Conservation (phyloP, 257 asterid genomes). For the Linaria vulgaris region DNA sequence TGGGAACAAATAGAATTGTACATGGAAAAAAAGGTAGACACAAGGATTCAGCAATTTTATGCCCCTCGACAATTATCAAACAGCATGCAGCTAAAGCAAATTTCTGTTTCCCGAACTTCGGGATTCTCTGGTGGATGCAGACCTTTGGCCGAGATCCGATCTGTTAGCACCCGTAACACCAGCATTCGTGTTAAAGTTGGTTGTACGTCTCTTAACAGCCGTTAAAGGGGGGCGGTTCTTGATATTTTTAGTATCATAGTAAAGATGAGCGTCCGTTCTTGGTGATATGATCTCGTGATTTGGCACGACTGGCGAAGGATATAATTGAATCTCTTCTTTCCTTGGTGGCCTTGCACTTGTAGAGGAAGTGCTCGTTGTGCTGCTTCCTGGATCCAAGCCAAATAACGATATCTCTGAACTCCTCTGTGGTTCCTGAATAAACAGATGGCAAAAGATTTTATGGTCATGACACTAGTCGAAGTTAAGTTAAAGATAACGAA, state of each 20-base stretch:
- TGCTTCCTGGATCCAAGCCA: constrained; percentile 57
- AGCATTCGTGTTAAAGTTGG: constrained; percentile 23
- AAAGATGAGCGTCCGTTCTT: constrained; percentile 38
- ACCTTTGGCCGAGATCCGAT: constrained; percentile 44
- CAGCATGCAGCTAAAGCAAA: constrained; percentile 33
- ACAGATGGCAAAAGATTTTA: neutral
- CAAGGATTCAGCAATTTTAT: neutral
- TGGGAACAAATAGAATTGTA: neutral
- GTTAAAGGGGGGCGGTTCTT: constrained; percentile 52
- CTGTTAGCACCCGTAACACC: constrained; percentile 34
- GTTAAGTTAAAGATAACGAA: neutral
- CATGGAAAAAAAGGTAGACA: neutral
- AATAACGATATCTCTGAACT: constrained; percentile 38
- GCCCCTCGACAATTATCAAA: too few relatives aligned
- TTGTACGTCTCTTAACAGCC: constrained; percentile 25
- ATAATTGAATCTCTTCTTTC: constrained; percentile 27
- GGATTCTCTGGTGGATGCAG: constrained; percentile 54
- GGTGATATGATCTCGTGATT: constrained; percentile 27
- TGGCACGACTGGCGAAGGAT: constrained; percentile 24
- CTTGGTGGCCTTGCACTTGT: constrained; percentile 37
- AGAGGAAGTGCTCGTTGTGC: constrained; percentile 55
- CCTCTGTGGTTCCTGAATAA: constrained; percentile 38
- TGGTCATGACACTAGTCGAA: too few relatives aligned
- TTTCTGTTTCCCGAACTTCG: constrained; percentile 36
- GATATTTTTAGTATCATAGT: constrained; percentile 30